phyloP scores from a whole-genome alignment of 2,329 filamentous ascomycete species.

The Fusarium continuum region DNA sequence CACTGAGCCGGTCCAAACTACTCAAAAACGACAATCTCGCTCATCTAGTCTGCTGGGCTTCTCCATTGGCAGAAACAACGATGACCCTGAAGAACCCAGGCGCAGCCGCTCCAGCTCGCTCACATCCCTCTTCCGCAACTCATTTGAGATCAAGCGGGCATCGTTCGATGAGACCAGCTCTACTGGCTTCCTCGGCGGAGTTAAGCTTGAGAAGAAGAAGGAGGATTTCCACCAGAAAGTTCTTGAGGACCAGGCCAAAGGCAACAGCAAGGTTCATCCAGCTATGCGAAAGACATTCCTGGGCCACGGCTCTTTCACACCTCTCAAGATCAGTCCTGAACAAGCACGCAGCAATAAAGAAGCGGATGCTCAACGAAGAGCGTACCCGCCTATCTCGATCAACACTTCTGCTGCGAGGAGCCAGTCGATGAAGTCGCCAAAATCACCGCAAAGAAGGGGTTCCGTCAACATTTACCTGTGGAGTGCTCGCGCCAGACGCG shows the following conservation, averaged over 20 bases:
- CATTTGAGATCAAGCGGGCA: conserved; percentile 48
- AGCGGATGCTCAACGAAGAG: conserved; percentile 41
- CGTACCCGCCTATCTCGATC: conserved; percentile 52
- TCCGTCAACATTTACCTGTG: conserved; percentile 46
- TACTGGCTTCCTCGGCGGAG: conserved; percentile 53
- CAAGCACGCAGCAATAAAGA: conserved; percentile 34
- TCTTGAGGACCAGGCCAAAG: conserved; percentile 40
- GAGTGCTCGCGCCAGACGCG: conserved; percentile 38
- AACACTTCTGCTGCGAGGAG: conserved; percentile 43
- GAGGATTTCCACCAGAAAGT: conserved; percentile 46
- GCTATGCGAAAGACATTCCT: conserved; percentile 46
- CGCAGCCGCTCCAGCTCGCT: conserved; percentile 51
- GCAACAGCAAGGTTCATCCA: conserved; percentile 47
- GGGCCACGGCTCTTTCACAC: conserved; percentile 41
- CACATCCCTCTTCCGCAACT: conserved; percentile 48
- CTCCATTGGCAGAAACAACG: conserved; percentile 32
- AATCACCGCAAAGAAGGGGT: conserved; percentile 44
- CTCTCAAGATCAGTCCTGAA: conserved; percentile 41
- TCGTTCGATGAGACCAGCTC: conserved; percentile 47
- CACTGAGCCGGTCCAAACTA: conserved; percentile 23
- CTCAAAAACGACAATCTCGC: conserved; percentile 39
- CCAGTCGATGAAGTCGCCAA: conserved; percentile 43
- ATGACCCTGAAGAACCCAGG: conserved; percentile 35
- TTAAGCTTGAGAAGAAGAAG: conserved; percentile 53
- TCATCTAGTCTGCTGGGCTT: conserved; percentile 44